These are phyloP conservation scores for Alternaria postmessia DNA, from an alignment of 2,329 filamentous ascomycete genomes.

Conservation along the genomic window DNA sequence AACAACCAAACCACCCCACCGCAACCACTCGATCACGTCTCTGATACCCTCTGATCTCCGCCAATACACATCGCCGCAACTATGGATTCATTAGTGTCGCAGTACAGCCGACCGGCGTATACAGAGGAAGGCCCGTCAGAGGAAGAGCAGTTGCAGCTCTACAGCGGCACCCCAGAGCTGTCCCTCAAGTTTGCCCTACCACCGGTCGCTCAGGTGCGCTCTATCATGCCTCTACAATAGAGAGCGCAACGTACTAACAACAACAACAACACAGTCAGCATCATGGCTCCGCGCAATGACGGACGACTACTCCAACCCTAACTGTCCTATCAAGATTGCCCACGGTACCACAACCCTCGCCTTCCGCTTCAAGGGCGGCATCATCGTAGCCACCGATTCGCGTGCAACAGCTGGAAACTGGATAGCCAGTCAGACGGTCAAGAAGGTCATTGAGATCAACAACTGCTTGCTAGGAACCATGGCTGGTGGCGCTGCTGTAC, in stretches of 20 bases:
- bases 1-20: slow-evolving; percentile 25
- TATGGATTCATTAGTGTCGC: slow-evolving; percentile 94
- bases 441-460: slow-evolving; percentile 99
- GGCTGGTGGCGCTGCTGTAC: slow-evolving; percentile 91
- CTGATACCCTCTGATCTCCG: slow-evolving; percentile 7
- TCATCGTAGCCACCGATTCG: slow-evolving; percentile 98
- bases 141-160: slow-evolving; percentile 75
- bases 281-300: slow-evolving; percentile 96
- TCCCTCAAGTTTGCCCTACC: slow-evolving; percentile 96
- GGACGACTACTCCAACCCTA: slow-evolving; percentile 95
- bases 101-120: slow-evolving; percentile 83
- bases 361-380: slow-evolving; percentile 97
- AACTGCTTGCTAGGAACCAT: slow-evolving; percentile 93
- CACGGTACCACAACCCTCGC: slow-evolving; percentile 98
- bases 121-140: slow-evolving; percentile 76
- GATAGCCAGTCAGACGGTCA: slow-evolving; percentile 99
- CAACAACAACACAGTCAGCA: slow-evolving; percentile 70
- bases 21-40: slow-evolving; percentile 16
- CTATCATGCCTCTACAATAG: not conserved
- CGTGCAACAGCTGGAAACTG: slow-evolving; percentile 97
- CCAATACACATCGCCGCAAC: slow-evolving; percentile 18
- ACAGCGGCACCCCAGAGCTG: slow-evolving; percentile 74
- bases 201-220: slow-evolving; percentile 80
- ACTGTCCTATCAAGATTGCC: slow-evolving; percentile 98
- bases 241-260: slow-evolving; percentile 9